Evolutionary conservation across 2,329 filamentous ascomycete genomes (phyloP).

Genomic region (Colletotrichum incanum): DNA sequence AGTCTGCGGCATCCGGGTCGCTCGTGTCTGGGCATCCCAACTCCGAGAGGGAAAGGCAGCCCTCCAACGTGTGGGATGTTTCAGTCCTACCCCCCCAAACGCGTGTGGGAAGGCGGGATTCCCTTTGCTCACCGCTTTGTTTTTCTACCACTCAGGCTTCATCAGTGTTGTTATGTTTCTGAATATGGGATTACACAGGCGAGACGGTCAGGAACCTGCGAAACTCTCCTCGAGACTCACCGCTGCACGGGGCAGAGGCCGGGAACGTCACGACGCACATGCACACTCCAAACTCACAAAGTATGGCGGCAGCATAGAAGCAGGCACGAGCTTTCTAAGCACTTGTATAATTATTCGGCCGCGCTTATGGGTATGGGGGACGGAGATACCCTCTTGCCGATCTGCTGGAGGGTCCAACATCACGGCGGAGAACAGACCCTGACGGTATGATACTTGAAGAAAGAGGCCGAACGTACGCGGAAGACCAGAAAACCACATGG

Average conservation of each 20-base stretch:
- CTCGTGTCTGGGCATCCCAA: constrained; percentile 34
- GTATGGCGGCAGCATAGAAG: constrained; percentile 1
- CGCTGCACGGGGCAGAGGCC: constrained; percentile 10
- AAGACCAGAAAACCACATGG: neutral
- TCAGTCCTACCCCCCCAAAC: constrained; percentile 22
- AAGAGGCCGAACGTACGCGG: neutral
- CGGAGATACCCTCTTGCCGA: neutral
- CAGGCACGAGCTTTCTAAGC: constrained; percentile 17
- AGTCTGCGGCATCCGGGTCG: constrained; percentile 2
- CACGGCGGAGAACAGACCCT: neutral
- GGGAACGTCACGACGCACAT: constrained; percentile 17
- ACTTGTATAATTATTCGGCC: neutral
- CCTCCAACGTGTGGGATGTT: constrained; percentile 26
- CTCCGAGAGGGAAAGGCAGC: neutral
- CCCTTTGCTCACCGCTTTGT: constrained; percentile 29
- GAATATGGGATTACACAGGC: constrained; percentile 35
- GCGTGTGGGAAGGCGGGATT: constrained; percentile 16
- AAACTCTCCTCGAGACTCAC: constrained; percentile 9
- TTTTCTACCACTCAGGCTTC: constrained; percentile 15
- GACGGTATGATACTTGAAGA: neutral
- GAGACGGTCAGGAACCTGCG: constrained; percentile 14
- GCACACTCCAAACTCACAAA: constrained; percentile 3
- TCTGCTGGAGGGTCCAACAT: neutral
- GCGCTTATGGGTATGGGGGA: neutral
- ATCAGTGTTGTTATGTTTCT: constrained; percentile 31